Conservation (phyloP, 495 filamentous ascomycete species). For the Clohesyomyces aquaticus region DNA sequence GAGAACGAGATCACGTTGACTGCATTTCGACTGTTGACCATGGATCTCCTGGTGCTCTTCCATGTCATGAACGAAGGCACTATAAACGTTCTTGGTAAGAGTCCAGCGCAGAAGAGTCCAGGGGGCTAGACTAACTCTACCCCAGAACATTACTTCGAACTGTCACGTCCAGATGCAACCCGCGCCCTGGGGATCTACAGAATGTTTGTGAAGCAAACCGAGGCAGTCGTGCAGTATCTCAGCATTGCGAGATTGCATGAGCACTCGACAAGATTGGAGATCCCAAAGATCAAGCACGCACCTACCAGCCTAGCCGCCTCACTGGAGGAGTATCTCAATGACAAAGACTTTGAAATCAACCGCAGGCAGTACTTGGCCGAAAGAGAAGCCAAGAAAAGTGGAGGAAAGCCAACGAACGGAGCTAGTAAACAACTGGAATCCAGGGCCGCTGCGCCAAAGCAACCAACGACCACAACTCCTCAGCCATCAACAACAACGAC, state of each 20-base stretch:
- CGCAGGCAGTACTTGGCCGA: conserved; percentile 86
- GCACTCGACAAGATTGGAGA: conserved; percentile 86
- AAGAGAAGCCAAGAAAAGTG: conserved; percentile 76
- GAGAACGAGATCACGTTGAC: conserved; percentile 98
- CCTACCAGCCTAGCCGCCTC: conserved; percentile 86
- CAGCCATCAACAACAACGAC: conserved; percentile 35
- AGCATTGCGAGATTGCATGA: conserved; percentile 86
- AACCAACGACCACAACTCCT: conserved; percentile 37
- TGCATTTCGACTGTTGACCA: conserved; percentile 89
- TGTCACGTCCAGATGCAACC: conserved; percentile 92
- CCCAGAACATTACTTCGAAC: conserved; percentile 94
- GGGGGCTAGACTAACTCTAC: conserved; percentile 32
- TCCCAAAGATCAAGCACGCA: conserved; percentile 97
- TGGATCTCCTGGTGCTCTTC: conserved; percentile 88
- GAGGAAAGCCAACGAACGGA: conserved; percentile 48
- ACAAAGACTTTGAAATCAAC: conserved; percentile 94
- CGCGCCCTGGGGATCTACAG: conserved; percentile 92
- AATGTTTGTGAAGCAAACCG: conserved; percentile 88
- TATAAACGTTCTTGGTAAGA: conserved; percentile 91
- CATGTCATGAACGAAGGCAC: conserved; percentile 96
- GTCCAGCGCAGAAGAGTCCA: not conserved
- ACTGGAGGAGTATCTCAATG: conserved; percentile 92
- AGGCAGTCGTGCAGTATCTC: conserved; percentile 88
- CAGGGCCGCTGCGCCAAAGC: conserved; percentile 43
- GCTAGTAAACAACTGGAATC: conserved; percentile 39